Base-by-base conservation (phyloP, 228 moss, liverwort and hornwort species). In the Sphagnum magellanicum region DNA sequence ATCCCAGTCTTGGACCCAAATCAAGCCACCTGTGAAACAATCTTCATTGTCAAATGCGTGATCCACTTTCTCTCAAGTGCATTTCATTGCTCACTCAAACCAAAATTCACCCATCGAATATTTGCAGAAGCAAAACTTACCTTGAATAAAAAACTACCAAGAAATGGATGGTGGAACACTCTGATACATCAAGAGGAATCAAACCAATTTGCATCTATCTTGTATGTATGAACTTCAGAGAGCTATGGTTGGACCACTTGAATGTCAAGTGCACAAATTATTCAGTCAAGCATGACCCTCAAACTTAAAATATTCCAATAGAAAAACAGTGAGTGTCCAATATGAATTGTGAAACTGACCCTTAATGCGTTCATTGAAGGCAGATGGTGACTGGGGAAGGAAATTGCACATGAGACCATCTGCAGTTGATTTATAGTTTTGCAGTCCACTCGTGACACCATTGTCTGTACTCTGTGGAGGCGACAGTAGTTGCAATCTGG, bases 1-100 rank as follows among this genome's bases (percentile, higher is more conserved):
- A 71, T 72, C 79, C 81, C 79, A 97, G 11, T 81, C 73, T 14
- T 75, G 73, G 15, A 97, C 63, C 93, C 91, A 97, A 62, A 93
- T 68, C 79, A 97, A 73, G 14, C 93, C 97, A 63, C 91, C 96
- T 96, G 87, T 64, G 73, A 63, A 58, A 52, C n/a, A 17, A 32
- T 32, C 32, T 32, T 51, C 65, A 65, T 11, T 47, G 10, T 64
- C 13, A 64, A 32, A 4, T 12, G 6, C 4, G 6, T 51, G 47
- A 65, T 51, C 15, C 49, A n/a, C 51, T 49, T 14, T 14, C 5
- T 17, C 17, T 13, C 49, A 65, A 63, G 49, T 32, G 6, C 5
- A 46, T 12, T 16, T 16, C 16, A 12, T 6, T 62, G 6, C 16
- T 6, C 32, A 32, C 32, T 32, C 3, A 32, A 32, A 32, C 2